Base-by-base conservation (phyloP, 2,329 filamentous ascomycete species). In the Lachnellula occidentalis region DNA sequence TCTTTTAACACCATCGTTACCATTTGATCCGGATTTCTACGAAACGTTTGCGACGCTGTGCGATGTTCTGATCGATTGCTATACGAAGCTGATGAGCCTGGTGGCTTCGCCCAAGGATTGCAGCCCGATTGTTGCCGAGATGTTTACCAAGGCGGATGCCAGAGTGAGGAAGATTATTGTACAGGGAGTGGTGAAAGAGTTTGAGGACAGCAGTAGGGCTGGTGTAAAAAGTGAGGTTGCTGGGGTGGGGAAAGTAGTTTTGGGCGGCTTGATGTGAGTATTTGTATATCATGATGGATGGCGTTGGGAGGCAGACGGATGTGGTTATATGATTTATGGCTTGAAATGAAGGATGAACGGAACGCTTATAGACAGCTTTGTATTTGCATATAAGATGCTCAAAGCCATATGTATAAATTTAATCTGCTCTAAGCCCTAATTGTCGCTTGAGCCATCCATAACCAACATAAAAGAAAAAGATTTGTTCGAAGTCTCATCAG, bases 21-120 rank as follows among this genome's bases (percentile, higher is more conserved):
- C 94, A 0, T 99, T 99, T 67, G 92, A 97, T 61, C 94, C 94
- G 0, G 94, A 99, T 72, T 99, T 96, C 67, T 94, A 92, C 71
- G 91, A 95, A 74, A 96, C 92, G 0, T 97, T 97, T 73, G 87
- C 91, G 14, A 96, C 94, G 12, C 78, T 99, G 6, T 97, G 94
- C 74, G 94, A 99, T 68, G 90, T 95, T 3, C 75, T 99, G 58
- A 95, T 96, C 64, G 94, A 97, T 70, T 90, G 86, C 66, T 99
- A 99, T 73, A 84, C 85, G 36, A 83, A 85, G 52, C 82, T 99
- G 27, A 76, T 95, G 64, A 78, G 77, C 43, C 76, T 99, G 56
- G 76, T 97, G 21, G 79, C 85, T n/a, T 83, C 83, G 2, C 87
- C 92, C 1, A 81, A 86, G 24, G 80, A 88, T 48, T 94, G 89